These are phyloP conservation scores for Dalbergia oliveri DNA, from an alignment of 306 rosid genomes.

Conservation along the genomic window DNA sequence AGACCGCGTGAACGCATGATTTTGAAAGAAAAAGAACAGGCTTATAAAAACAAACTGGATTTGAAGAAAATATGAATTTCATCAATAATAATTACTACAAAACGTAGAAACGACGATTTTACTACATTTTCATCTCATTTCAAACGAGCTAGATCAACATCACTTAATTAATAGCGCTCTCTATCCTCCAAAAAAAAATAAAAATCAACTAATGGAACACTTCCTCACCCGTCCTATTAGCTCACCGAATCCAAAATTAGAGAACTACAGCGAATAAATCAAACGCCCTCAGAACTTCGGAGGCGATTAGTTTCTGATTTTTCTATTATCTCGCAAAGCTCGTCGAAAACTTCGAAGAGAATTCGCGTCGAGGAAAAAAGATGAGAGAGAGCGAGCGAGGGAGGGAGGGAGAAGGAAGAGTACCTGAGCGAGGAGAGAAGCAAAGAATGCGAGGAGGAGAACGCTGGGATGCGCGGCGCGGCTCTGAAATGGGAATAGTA, in stretches of 20 bases:
- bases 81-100: not conserved
- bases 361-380: not conserved
- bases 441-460: conserved; percentile 36
- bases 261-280: conserved; percentile 1
- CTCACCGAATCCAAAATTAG: not conserved
- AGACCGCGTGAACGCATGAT: not conserved
- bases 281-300: not conserved
- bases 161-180: not conserved
- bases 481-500: conserved; percentile 27
- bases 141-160: conserved; percentile 22
- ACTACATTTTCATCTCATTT: not conserved
- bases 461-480: conserved; percentile 29
- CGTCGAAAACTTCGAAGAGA: not conserved
- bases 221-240: not conserved
- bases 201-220: not conserved
- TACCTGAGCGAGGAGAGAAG: conserved; percentile 56
- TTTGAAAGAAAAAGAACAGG: conserved; percentile 8
- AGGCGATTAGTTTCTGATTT: not conserved
- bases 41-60: not conserved
- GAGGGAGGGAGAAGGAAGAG: not conserved
- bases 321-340: not conserved
- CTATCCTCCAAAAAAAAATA: not conserved
- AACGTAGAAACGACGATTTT: conserved; percentile 12
- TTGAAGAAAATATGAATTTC: not conserved
- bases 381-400: not conserved